Percentiles rank a stretch among this genome's conserved stretches.
phyloP scores from a whole-genome alignment of 2,329 filamentous ascomycete species.

The Chrysoporthe austroafricana region DNA sequence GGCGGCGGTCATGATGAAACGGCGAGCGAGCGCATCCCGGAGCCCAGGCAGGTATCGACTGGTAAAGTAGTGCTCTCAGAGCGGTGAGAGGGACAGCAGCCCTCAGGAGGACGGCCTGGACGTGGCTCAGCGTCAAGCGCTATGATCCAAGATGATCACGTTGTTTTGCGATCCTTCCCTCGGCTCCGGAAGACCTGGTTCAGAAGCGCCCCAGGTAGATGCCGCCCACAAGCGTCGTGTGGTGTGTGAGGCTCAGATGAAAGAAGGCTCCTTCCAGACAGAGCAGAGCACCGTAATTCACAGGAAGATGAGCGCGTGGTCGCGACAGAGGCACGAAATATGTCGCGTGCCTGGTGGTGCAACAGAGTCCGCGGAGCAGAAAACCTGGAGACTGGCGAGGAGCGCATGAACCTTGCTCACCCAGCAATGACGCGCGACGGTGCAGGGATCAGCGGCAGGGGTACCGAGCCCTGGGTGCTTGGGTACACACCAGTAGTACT shows the following conservation, averaged over 20 bases:
- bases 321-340: conserved; percentile 11
- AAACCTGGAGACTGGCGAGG: conserved; percentile 19
- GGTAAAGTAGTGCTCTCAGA: background rate
- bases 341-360: conserved; percentile 20
- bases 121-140: background rate
- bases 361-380: conserved; percentile 10
- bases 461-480: background rate
- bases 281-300: background rate
- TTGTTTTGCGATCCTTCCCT: background rate
- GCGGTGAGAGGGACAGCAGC: background rate
- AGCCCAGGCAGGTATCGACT: background rate
- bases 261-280: background rate
- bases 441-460: conserved; percentile 17
- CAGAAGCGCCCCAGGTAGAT: background rate
- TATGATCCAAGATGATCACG: background rate
- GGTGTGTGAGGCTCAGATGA: background rate
- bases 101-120: background rate
- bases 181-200: background rate
- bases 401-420: conserved; percentile 25
- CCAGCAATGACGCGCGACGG: conserved; percentile 27
- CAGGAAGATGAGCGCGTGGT: conserved; percentile 9
- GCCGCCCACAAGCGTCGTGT: too few species aligned
- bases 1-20: conserved; percentile 24
- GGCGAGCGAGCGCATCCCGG: conserved; percentile 8
- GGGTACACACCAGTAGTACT: too few species aligned